These are phyloP conservation scores for Trichoderma harzianum DNA, from an alignment of 2,329 filamentous ascomycete genomes.

Conservation along the genomic window DNA sequence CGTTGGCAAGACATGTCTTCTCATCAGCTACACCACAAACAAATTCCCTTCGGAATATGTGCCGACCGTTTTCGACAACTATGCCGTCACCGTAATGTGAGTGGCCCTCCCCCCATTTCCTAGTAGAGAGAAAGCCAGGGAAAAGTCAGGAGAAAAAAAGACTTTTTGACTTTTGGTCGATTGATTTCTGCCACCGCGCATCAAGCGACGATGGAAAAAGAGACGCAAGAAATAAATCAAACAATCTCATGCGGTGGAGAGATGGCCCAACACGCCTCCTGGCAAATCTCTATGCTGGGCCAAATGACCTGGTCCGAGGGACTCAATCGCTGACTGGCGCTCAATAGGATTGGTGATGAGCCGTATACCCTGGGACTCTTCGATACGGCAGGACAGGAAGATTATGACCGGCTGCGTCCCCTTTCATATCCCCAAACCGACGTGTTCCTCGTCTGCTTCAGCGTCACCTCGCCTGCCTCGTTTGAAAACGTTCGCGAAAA, in stretches of 20 bases:
- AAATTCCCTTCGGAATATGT: conserved; percentile 99
- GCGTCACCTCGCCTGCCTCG: conserved; percentile 92
- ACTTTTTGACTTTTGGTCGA: neutral
- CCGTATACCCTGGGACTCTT: conserved; percentile 96
- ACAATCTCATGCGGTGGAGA: neutral
- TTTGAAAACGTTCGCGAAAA: conserved; percentile 99
- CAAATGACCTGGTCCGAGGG: neutral
- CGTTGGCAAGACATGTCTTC: conserved; percentile 96
- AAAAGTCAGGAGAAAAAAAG: neutral
- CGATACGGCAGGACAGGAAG: conserved; percentile 98
- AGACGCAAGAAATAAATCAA: neutral
- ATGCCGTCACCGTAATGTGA: conserved; percentile 99
- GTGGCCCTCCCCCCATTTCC: conserved; percentile 39
- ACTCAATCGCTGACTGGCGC: conserved; percentile 10
- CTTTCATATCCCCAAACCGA: conserved; percentile 98
- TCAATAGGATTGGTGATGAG: conserved; percentile 89
- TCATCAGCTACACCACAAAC: conserved; percentile 99
- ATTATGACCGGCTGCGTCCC: conserved; percentile 95
- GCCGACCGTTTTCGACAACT: conserved; percentile 98
- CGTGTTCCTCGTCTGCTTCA: conserved; percentile 98
- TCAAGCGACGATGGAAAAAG: neutral
- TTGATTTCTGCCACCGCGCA: neutral
- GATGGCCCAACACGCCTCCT: neutral
- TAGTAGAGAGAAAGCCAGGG: neutral
- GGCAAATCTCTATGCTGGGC: neutral